Evolutionary conservation across 768 basidiomycete species (phyloP).

Genomic region (Boletus vinaceobasis): DNA sequence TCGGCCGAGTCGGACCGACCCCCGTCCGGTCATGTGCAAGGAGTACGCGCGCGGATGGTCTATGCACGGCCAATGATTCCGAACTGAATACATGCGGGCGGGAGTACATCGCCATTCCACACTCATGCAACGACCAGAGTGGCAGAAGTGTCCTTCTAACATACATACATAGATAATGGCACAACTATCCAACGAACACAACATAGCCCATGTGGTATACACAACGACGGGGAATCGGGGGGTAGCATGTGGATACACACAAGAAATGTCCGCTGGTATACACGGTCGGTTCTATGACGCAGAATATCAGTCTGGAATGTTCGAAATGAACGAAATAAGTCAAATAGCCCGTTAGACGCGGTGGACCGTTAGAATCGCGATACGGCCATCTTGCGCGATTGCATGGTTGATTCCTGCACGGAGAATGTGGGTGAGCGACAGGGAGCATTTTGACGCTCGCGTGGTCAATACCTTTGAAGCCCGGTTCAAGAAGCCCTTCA

Average conservation of each 20-base stretch:
- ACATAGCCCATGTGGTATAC: constrained; percentile 8
- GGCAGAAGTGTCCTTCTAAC: neutral
- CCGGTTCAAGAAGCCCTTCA: constrained; percentile 63
- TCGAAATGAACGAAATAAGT: neutral
- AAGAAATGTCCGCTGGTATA: constrained; percentile 11
- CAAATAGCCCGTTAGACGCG: constrained; percentile 34
- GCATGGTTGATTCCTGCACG: constrained; percentile 71
- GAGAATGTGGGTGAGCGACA: neutral
- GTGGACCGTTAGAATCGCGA: constrained; percentile 72
- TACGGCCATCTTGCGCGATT: constrained; percentile 75
- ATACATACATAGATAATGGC: constrained; percentile 3
- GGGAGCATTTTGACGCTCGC: neutral
- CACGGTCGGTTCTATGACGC: constrained; percentile 3
- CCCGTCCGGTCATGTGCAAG: no score
- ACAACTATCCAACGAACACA: neutral
- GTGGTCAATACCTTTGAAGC: constrained; percentile 54
- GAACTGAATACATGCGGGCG: neutral
- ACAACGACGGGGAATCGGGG: constrained; percentile 1
- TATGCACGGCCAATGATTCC: neutral
- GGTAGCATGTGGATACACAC: constrained; percentile 1
- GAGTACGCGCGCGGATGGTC: no score
- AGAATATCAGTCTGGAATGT: neutral
- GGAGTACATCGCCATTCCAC: neutral
- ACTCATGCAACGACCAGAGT: neutral
- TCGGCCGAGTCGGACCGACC: no score